Percentiles rank a stretch among this genome's conserved stretches.
These are phyloP conservation scores for Trypethelium eluteriae DNA, from an alignment of 495 filamentous ascomycete genomes.

Conservation along the genomic window DNA sequence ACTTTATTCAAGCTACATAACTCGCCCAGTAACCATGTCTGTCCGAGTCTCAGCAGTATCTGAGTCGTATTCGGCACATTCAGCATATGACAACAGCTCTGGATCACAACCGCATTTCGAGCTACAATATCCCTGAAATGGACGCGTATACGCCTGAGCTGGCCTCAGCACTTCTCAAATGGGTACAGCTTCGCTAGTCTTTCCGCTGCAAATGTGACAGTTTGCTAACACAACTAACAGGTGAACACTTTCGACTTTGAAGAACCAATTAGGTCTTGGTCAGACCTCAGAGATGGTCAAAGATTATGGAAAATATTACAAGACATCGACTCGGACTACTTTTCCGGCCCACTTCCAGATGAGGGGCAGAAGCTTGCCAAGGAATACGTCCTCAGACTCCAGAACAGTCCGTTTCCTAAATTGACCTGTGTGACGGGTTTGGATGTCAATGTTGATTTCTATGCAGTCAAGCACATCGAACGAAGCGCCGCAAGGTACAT, in stretches of 20 bases:
- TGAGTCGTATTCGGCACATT: not conserved
- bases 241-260: slow-evolving; percentile 28
- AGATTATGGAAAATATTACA: slow-evolving; percentile 61
- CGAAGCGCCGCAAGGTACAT: slow-evolving; percentile 61
- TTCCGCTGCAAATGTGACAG: not conserved
- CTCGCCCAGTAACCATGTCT: slow-evolving; percentile 1
- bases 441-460: slow-evolving; percentile 17
- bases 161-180: slow-evolving; percentile 14
- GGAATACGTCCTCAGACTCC: not conserved
- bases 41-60: not conserved
- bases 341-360: slow-evolving; percentile 54
- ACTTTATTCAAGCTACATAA: not conserved
- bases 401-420: slow-evolving; percentile 11
- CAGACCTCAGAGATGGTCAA: slow-evolving; percentile 67
- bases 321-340: slow-evolving; percentile 61
- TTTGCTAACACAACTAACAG: slow-evolving; percentile 11
- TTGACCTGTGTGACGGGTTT: slow-evolving; percentile 13
- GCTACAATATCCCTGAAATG: not conserved
- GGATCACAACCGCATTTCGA: not conserved
- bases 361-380: slow-evolving; percentile 36
- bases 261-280: slow-evolving; percentile 28
- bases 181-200: not conserved
- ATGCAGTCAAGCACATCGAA: slow-evolving; percentile 56
- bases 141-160: slow-evolving; percentile 14
- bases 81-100: not conserved